A percentile compares a stretch with the other conserved stretches of the same genome.
These are phyloP conservation scores for Mycena capillaripes DNA, from an alignment of 768 basidiomycete species.

Conservation along the genomic window DNA sequence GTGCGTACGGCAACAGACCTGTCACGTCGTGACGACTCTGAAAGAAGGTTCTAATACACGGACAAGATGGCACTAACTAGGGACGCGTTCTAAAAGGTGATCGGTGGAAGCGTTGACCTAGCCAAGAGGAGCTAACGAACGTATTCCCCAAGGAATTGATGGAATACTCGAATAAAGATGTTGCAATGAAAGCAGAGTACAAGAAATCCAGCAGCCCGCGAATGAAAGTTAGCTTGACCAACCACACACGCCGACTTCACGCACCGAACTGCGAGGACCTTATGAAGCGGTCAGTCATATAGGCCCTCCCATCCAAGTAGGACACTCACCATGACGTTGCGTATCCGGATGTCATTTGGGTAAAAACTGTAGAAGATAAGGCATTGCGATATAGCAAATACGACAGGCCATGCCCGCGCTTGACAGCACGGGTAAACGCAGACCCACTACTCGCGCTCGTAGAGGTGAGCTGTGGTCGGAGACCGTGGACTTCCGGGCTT, in stretches of 20 bases:
- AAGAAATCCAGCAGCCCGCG: conserved; percentile 43
- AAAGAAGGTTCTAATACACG: too few relatives aligned
- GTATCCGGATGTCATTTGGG: conserved; percentile 20
- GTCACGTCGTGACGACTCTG: background rate
- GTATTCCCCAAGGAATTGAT: conserved; percentile 48
- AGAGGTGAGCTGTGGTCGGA: too few relatives aligned
- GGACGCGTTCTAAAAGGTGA: background rate
- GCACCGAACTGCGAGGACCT: conserved; percentile 30
- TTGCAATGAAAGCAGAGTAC: conserved; percentile 50
- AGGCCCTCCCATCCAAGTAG: too few relatives aligned
- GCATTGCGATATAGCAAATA: too few relatives aligned
- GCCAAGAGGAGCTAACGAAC: conserved; percentile 3
- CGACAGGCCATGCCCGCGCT: too few relatives aligned
- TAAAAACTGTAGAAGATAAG: conserved; percentile 37
- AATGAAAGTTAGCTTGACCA: background rate
- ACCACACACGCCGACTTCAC: background rate
- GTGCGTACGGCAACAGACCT: conserved; percentile 33
- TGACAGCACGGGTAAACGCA: too few relatives aligned
- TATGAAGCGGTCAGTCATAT: too few relatives aligned
- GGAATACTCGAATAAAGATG: conserved; percentile 49
- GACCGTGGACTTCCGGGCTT: too few relatives aligned
- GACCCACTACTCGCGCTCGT: too few relatives aligned
- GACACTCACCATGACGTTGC: conserved; percentile 25
- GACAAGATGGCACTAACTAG: conserved; percentile 12
- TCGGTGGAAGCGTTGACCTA: background rate